phyloP scores from a whole-genome alignment of 2,329 filamentous ascomycete species.

The Diaporthe ampelina region DNA sequence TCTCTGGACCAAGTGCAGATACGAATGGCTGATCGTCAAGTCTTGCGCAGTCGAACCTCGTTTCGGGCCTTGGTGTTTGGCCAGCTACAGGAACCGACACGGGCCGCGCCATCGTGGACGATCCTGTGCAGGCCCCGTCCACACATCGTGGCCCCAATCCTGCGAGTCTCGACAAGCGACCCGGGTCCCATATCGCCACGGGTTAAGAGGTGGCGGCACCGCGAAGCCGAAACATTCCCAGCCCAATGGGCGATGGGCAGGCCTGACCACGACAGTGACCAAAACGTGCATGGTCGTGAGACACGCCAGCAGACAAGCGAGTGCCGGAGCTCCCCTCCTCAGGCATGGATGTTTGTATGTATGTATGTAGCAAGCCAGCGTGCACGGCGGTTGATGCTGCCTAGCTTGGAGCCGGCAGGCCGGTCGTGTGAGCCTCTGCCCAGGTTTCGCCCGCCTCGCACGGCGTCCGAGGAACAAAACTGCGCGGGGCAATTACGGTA shows the following conservation, averaged over 20 bases:
- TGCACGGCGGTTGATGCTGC: slow-evolving; percentile 9
- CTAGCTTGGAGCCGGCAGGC: neutral
- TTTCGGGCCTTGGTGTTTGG: neutral
- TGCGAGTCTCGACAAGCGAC: slow-evolving; percentile 19
- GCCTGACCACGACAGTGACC: slow-evolving; percentile 8
- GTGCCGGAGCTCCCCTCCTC: neutral
- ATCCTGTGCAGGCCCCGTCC: slow-evolving; percentile 10
- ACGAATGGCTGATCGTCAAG: slow-evolving; percentile 26
- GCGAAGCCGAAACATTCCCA: slow-evolving; percentile 5
- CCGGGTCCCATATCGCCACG: slow-evolving; percentile 4
- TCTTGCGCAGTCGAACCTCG: neutral
- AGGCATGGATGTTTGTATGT: neutral
- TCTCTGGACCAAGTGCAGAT: slow-evolving; percentile 24
- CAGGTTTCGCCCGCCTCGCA: slow-evolving; percentile 1
- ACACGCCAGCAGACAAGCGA: slow-evolving; percentile 28
- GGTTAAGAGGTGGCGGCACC: neutral
- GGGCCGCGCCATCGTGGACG: slow-evolving; percentile 4
- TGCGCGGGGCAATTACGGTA: slow-evolving; percentile 28
- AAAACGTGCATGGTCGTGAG: slow-evolving; percentile 15
- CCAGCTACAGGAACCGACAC: neutral
- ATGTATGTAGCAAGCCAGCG: neutral
- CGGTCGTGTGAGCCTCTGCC: slow-evolving; percentile 6
- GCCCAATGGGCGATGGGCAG: neutral
- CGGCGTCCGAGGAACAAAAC: slow-evolving; percentile 1
- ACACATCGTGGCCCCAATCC: slow-evolving; percentile 3